Conservation (phyloP, 2,329 filamentous ascomycete species). For the Paecilomyces fulvus region DNA sequence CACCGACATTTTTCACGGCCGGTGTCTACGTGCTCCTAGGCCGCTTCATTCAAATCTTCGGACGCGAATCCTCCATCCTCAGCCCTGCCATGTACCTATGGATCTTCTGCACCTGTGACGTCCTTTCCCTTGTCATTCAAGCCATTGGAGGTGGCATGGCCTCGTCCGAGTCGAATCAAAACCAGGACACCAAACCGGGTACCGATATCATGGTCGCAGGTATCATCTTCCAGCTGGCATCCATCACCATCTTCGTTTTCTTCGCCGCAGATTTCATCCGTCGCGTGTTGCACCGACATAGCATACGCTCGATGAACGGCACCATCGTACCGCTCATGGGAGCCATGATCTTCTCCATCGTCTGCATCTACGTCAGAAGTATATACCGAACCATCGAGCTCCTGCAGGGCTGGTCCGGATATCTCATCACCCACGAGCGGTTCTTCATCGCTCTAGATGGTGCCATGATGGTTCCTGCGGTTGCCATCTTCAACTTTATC, state of each 20-base stretch:
- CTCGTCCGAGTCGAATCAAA: conserved; percentile 34
- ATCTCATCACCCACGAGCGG: conserved; percentile 42
- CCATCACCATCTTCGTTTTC: conserved; percentile 45
- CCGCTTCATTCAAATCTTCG: conserved; percentile 38
- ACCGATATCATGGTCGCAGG: conserved; percentile 46
- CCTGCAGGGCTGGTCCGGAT: conserved; percentile 42
- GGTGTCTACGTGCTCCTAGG: conserved; percentile 45
- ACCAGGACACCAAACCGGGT: conserved; percentile 39
- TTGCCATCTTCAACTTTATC: conserved; percentile 37
- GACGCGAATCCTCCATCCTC: conserved; percentile 36
- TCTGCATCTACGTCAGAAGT: conserved; percentile 40
- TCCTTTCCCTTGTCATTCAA: conserved; percentile 49
- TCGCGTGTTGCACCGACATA: conserved; percentile 19
- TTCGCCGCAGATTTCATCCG: conserved; percentile 41
- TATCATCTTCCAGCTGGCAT: conserved; percentile 50
- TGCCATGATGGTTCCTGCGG: conserved; percentile 40
- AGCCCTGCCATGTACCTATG: conserved; percentile 38
- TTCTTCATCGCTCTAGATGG: conserved; percentile 46
- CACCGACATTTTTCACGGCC: conserved; percentile 45
- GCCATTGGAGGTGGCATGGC: conserved; percentile 48
- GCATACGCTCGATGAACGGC: conserved; percentile 17
- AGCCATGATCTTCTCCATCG: conserved; percentile 35
- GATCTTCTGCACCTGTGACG: conserved; percentile 46
- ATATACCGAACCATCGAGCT: conserved; percentile 46
- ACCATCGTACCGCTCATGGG: conserved; percentile 23